phyloP scores from a whole-genome alignment of 2,329 filamentous ascomycete species.

The Colletotrichum brevisporum region DNA sequence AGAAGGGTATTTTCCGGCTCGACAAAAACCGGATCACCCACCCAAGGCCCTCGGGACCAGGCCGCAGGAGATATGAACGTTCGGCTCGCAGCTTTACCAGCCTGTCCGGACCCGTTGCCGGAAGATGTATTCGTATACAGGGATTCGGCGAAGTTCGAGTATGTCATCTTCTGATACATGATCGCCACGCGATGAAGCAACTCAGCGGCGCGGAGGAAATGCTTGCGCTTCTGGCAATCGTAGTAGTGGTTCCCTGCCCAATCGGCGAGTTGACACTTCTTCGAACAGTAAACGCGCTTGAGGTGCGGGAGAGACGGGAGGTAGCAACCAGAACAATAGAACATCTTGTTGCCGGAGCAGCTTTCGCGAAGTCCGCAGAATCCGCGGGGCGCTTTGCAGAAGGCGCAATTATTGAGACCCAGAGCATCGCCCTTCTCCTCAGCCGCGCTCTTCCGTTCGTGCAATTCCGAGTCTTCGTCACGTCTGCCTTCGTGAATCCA shows the following conservation, averaged over 20 bases:
- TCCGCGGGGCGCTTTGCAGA: not conserved
- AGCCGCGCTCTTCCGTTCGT: not conserved
- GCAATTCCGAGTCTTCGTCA: constrained; percentile 15
- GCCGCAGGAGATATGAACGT: not conserved
- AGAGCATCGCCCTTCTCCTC: not conserved
- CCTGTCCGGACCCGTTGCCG: not conserved
- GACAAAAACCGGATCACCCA: constrained; percentile 15
- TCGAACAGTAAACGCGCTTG: constrained; percentile 32
- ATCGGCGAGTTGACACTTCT: constrained; percentile 27
- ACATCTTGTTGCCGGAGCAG: constrained; percentile 1
- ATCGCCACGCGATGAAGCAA: constrained; percentile 19
- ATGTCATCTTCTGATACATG: constrained; percentile 31
- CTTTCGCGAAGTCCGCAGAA: not conserved
- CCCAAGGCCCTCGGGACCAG: constrained; percentile 10
- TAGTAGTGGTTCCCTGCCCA: constrained; percentile 30
- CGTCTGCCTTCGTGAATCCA: constrained; percentile 35
- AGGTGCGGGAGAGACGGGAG: constrained; percentile 10
- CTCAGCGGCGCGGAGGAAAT: constrained; percentile 34
- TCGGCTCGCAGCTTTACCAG: not conserved
- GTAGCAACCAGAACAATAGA: constrained; percentile 34
- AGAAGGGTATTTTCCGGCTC: not conserved
- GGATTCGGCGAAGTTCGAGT: constrained; percentile 1
- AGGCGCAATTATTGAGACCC: not conserved
- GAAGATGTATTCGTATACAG: not conserved
- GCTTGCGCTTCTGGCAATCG: constrained; percentile 26